Evolutionary conservation across 2,329 filamentous ascomycete species (phyloP).

Genomic region (Phoma sp.): DNA sequence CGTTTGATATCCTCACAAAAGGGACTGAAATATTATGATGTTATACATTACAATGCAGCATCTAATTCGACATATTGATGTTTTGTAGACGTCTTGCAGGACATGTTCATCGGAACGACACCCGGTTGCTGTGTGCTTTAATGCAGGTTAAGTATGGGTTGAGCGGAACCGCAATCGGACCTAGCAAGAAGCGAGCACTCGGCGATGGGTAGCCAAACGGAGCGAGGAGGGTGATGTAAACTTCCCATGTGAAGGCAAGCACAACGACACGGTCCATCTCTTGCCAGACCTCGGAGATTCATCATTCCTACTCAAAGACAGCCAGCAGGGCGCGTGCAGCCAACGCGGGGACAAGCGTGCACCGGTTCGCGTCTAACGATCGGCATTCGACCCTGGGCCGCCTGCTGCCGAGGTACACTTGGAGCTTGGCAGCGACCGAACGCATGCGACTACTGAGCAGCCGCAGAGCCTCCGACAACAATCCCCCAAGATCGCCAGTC

Average conservation of each 20-base stretch:
- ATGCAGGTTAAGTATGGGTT: background rate
- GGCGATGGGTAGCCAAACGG: background rate
- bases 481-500: background rate
- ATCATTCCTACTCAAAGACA: background rate
- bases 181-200: background rate
- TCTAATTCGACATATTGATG: background rate
- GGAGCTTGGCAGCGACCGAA: constrained; percentile 7
- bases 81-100: no score
- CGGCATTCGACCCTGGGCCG: constrained; percentile 1
- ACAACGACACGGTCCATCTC: background rate
- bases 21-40: background rate
- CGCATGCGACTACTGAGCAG: constrained; percentile 6
- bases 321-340: background rate
- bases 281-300: background rate
- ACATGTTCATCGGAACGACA: no score
- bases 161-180: background rate
- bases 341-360: background rate
- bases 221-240: background rate
- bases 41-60: background rate
- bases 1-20: constrained; percentile 18
- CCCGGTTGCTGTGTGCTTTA: background rate
- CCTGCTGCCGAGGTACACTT: constrained; percentile 13
- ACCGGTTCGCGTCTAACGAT: background rate
- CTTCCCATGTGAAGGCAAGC: background rate
- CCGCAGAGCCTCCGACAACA: constrained; percentile 7